Evolutionary conservation across 805 yeast species (phyloP), one percentile per base, ranked within the genome.

Genomic region (Candida mattraensis): DNA sequence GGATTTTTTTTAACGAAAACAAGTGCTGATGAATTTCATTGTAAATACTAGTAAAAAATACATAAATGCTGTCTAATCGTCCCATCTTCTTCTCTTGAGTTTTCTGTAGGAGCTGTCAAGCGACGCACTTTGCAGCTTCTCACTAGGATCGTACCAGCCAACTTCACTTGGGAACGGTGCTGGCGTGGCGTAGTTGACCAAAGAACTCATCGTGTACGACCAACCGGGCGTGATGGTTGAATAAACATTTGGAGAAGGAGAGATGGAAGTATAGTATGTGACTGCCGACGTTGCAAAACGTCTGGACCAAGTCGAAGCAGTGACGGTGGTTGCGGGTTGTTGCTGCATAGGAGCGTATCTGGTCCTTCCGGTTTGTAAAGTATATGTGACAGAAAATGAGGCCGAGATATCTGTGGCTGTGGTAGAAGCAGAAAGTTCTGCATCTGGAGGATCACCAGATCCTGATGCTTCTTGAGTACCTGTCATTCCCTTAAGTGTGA

Each of bases 291-390:
- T 75, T 12, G 91, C 78, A 57, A 62, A 80, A 46, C 77, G 68
- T 48, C 80, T 72, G 8, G 82, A 57, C 81, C 89, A 83, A 3
- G 80, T 61, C 7, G 82, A 70, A 24, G 68, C 75, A 0, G 95
- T 84, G 17, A 87, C 75, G 7, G 63, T 64, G 1, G 83, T 53
- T 3, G 82, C 85, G 5, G 99, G 97, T 62, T 87, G 96, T 40
- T 69, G 58, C 64, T 89, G 97, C 96, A 88, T 87, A 35, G 97
- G 96, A 1, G 98, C 97, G 60, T 64, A 86, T 50, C 89, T 74
- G 7, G 85, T 76, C 14, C 49, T 60, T 19, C 96, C 96, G 0
- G 93, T 82, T 64, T 91, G 98, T 50, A 50, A 45, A 3, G 86
- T 74, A 63, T 89, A 91, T 2, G 94, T 73, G 5, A 88, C 64